phyloP scores from a whole-genome alignment of 257 asterid genomes.

The Jasminum sambac region DNA sequence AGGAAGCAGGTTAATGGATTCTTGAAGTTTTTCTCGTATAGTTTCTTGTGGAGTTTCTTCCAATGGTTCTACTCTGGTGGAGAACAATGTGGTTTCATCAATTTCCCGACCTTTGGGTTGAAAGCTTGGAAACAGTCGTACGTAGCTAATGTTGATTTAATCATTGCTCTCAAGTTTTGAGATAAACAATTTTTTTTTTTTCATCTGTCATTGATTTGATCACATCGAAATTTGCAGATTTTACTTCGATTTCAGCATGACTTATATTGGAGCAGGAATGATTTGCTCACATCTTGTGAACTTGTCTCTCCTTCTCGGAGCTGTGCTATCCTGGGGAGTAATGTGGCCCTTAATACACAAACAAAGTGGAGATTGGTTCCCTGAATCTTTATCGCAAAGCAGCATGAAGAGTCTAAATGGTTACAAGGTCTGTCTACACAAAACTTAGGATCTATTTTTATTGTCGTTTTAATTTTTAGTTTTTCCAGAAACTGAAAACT shows the following conservation, averaged over 20 bases:
- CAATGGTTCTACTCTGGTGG: constrained; percentile 92
- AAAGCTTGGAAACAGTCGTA: constrained; percentile 77
- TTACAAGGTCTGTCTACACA: constrained; percentile 42
- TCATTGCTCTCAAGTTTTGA: neutral
- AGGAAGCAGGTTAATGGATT: constrained; percentile 85
- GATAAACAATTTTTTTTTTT: constrained; percentile 3
- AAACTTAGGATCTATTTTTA: no score
- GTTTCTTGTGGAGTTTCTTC: constrained; percentile 87
- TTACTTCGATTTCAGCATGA: constrained; percentile 74
- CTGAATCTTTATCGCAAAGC: constrained; percentile 40
- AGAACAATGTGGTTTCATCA: constrained; percentile 57
- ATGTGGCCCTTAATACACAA: constrained; percentile 66
- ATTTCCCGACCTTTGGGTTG: constrained; percentile 81
- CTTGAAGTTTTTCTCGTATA: constrained; percentile 64
- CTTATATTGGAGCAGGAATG: constrained; percentile 80
- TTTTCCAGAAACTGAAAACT: no score
- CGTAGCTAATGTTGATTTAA: constrained; percentile 9
- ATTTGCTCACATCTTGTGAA: constrained; percentile 69
- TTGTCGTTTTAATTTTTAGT: no score
- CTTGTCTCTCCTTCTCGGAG: constrained; percentile 65
- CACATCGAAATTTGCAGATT: constrained; percentile 47
- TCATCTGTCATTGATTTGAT: constrained; percentile 9
- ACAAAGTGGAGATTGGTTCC: constrained; percentile 61
- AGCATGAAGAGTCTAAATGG: constrained; percentile 73
- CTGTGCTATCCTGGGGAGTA: constrained; percentile 64